These are phyloP conservation scores for Backusella tuberculispora DNA, from an alignment of 192 early-diverging fungal species.

Conservation along the genomic window DNA sequence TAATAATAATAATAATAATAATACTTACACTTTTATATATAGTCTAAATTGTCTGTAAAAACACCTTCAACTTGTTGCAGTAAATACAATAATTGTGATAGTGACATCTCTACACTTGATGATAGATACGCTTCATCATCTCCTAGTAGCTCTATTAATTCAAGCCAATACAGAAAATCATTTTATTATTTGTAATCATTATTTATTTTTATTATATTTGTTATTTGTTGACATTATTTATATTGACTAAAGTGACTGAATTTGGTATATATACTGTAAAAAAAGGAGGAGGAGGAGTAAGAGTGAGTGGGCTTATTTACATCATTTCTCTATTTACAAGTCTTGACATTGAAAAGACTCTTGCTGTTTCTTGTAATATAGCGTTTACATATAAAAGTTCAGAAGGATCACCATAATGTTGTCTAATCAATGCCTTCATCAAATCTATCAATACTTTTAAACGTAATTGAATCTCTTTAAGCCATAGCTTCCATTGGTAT, in stretches of 20 bases:
- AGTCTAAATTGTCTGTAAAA: not conserved
- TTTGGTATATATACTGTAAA: not conserved
- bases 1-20: not conserved
- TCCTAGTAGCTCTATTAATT: not conserved
- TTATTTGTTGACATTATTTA: not conserved
- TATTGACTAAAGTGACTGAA: not conserved
- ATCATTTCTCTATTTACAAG: not conserved
- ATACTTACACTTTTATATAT: not conserved
- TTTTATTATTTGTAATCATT: not conserved
- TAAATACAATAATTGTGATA: not conserved
- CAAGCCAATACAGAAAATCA: not conserved
- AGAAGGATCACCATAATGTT: not conserved
- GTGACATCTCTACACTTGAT: not conserved
- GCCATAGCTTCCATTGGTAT: not conserved
- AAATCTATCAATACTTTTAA: constrained; percentile 5
- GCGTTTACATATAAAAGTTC: constrained; percentile 8
- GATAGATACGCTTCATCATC: not conserved
- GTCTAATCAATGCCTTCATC: constrained; percentile 4
- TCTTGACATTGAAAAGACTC: constrained; percentile 12
- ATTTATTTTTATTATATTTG: not conserved
- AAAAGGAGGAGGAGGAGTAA: not conserved
- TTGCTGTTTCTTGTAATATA: constrained; percentile 10
- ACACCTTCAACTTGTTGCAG: not conserved
- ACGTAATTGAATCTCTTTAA: constrained; percentile 7
- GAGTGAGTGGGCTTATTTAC: not conserved